Evolutionary conservation across 495 filamentous ascomycete species (phyloP).

Genomic region (Letharia columbiana): DNA sequence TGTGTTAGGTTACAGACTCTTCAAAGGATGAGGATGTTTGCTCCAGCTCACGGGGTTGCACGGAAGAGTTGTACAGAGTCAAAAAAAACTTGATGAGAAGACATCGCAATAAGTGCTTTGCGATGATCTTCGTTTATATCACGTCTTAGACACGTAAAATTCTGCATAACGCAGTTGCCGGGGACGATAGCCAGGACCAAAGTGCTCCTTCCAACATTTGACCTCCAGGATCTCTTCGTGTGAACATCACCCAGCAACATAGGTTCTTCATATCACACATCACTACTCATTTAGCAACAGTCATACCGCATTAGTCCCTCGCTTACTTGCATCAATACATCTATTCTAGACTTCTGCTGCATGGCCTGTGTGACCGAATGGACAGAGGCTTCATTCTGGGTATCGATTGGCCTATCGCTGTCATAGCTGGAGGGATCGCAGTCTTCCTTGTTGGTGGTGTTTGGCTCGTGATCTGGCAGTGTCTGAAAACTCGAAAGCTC

Average conservation of each 20-base stretch:
- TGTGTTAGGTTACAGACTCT: not conserved
- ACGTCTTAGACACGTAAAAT: conserved; percentile 1
- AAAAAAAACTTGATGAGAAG: not conserved
- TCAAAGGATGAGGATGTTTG: not conserved
- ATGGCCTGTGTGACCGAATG: not conserved
- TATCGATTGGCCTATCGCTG: not conserved
- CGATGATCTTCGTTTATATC: conserved; percentile 4
- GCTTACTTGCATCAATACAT: not conserved
- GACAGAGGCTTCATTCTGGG: not conserved
- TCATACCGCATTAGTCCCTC: not conserved
- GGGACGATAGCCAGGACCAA: not conserved
- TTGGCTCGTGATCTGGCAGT: conserved; percentile 3
- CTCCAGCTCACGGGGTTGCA: not conserved
- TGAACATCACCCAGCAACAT: not conserved
- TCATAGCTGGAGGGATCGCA: not conserved
- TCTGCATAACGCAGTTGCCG: conserved; percentile 1
- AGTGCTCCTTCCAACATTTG: not conserved
- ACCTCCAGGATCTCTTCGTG: not conserved
- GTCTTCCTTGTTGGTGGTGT: not conserved
- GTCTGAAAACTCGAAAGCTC: not conserved
- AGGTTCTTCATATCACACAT: conserved; percentile 1
- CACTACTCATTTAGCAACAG: conserved; percentile 7
- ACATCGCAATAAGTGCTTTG: not conserved
- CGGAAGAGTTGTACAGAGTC: not conserved
- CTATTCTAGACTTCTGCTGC: not conserved